These are phyloP conservation scores for Baorangia bicolor DNA, from an alignment of 768 basidiomycete species.

Conservation along the genomic window DNA sequence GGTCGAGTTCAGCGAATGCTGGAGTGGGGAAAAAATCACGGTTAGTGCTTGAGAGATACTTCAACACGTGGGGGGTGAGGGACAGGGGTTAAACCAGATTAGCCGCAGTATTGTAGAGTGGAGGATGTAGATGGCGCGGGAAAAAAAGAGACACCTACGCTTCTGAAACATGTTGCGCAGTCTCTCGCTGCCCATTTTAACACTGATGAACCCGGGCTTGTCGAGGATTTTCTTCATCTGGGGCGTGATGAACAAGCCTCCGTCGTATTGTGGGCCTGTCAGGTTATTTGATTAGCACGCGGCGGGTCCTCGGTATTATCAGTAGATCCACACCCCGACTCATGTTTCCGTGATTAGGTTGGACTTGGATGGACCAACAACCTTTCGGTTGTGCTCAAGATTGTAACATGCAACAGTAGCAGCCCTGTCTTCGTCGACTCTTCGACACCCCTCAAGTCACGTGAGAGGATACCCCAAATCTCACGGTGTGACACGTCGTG, in stretches of 20 bases:
- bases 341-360: conserved; percentile 5
- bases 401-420: no score
- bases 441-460: no score
- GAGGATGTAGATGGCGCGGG: background rate
- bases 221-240: conserved; percentile 29
- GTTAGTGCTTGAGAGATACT: background rate
- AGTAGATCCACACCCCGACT: conserved; percentile 5
- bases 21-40: background rate
- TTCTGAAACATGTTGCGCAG: conserved; percentile 32
- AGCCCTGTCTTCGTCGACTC: no score
- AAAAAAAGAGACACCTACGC: conserved; percentile 17
- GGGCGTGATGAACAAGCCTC: conserved; percentile 26
- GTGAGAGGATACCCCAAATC: no score
- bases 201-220: conserved; percentile 26
- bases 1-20: conserved; percentile 23
- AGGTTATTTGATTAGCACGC: conserved; percentile 1
- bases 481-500: no score
- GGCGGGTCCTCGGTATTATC: no score
- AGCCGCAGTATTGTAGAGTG: background rate
- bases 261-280: conserved; percentile 15
- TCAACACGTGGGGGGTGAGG: background rate
- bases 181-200: conserved; percentile 23
- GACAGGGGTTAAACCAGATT: background rate
- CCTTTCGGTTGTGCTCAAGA: conserved; percentile 1
- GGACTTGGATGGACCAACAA: background rate